Evolutionary conservation across 371 early-diverging fungal genomes (phyloP), one percentile per base, ranked within the genome.

Genomic region (Apophysomyces ossiformis): DNA sequence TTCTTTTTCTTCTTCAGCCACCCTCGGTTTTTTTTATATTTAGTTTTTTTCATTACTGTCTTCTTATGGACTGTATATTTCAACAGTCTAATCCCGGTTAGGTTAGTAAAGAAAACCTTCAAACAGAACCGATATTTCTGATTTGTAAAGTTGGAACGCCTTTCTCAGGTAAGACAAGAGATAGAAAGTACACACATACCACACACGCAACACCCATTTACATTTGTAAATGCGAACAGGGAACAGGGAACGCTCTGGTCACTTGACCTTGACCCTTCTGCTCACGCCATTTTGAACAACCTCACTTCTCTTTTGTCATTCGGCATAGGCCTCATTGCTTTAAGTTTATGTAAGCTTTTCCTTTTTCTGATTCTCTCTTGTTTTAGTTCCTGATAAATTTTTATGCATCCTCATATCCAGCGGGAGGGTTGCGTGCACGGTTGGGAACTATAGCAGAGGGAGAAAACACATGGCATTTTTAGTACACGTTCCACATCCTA

Each of bases 331-430:
- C 35, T 9, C 7, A 21, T 18, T 50, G 54, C 21, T 26, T 50
- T 50, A 50, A 50, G 54, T 50, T 50, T 50, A 50, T 50, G 54
- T 50, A 50, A 50, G 54, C 54, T 21, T 50, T 50, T 50, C 21
- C 32, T 47, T 47, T 57, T 32, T 57, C n/a, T 54, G 54, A 16
- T 54, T 54, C 7, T 16, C 7, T 32, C 16, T 26, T 58, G 37
- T 60, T 60, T 37, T 60, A 45, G 18, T 26, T 60, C 26, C 4
- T 60, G n/a, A 13, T 32, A 21, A 50, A 54, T 64, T 67, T 67
- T 63, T 54, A 63, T 26, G 45, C 60, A 64, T 82, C 82, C 69
- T 82, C 82, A 60, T 82, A 82, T 59, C 82, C 82, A 66, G 78
- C 57, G 56, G 78, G 74, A 36, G 82, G 77, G 58, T 63, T 75